Percentiles rank a stretch among this genome's conserved stretches.
phyloP scores from a whole-genome alignment of 257 asterid genomes.

The Jaltomata sinuosa region DNA sequence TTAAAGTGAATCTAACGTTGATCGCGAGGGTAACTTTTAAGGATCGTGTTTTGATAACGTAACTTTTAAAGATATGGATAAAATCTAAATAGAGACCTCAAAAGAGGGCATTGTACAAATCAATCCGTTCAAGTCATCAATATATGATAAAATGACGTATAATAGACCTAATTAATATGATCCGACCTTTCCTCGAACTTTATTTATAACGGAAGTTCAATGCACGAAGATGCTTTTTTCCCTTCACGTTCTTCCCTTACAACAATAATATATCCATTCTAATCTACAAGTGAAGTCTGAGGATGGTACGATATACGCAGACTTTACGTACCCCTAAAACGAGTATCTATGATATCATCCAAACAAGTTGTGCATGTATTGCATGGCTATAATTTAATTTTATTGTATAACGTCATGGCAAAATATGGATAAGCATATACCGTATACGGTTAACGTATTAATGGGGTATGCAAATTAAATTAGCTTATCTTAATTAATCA shows the following conservation, averaged over 20 bases:
- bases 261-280: no score
- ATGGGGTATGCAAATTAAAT: background rate
- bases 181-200: no score
- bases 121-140: background rate
- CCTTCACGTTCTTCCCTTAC: background rate
- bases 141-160: background rate
- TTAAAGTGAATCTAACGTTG: no score
- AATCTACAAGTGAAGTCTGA: no score
- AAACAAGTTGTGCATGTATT: background rate
- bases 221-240: background rate
- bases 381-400: background rate
- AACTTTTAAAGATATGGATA: no score
- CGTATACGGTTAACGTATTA: background rate
- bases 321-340: background rate
- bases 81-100: no score
- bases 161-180: background rate
- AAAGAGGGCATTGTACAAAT: no score
- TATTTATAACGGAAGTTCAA: background rate
- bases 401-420: background rate
- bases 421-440: background rate
- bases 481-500: background rate
- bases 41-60: no score
- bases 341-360: background rate
- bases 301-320: no score
- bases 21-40: no score